These are phyloP conservation scores for Xylaria arbuscula DNA, from an alignment of 2,329 filamentous ascomycete species.

Conservation along the genomic window DNA sequence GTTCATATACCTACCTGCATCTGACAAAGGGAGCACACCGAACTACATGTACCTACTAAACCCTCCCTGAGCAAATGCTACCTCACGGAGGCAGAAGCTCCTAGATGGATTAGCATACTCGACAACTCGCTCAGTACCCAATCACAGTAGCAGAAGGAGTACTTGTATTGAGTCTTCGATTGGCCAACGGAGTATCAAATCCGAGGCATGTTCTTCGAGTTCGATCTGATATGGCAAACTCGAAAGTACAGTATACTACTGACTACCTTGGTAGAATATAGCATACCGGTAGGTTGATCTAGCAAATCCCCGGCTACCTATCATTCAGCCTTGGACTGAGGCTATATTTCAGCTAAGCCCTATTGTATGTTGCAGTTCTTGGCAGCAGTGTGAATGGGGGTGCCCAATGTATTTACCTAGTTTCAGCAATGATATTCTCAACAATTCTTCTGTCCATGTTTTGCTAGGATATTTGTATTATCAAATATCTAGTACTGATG, in stretches of 20 bases:
- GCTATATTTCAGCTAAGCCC: conserved; percentile 33
- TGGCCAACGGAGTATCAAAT: too few species aligned
- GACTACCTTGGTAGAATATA: not conserved
- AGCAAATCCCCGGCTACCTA: not conserved
- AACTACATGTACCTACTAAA: not conserved
- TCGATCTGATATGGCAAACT: too few species aligned
- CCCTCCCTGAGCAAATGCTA: not conserved
- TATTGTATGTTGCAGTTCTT: conserved; percentile 20
- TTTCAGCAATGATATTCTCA: too few species aligned
- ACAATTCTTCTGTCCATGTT: too few species aligned
- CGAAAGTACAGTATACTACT: not conserved
- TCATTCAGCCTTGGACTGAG: conserved; percentile 17
- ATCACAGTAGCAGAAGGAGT: not conserved
- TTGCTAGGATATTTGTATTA: not conserved
- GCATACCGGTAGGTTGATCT: not conserved
- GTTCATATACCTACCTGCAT: conserved; percentile 15
- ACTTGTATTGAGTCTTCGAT: too few species aligned
- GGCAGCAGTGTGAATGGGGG: conserved; percentile 16
- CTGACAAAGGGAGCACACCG: conserved; percentile 23
- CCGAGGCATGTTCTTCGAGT: too few species aligned
- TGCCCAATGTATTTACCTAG: not conserved
- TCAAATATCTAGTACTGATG: not conserved
- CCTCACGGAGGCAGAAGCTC: not conserved
- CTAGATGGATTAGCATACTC: not conserved
- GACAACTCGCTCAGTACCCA: not conserved